Evolutionary conservation across 257 asterid species (phyloP), one percentile per base, ranked within the genome.

Genomic region (Solanum clarkiae): DNA sequence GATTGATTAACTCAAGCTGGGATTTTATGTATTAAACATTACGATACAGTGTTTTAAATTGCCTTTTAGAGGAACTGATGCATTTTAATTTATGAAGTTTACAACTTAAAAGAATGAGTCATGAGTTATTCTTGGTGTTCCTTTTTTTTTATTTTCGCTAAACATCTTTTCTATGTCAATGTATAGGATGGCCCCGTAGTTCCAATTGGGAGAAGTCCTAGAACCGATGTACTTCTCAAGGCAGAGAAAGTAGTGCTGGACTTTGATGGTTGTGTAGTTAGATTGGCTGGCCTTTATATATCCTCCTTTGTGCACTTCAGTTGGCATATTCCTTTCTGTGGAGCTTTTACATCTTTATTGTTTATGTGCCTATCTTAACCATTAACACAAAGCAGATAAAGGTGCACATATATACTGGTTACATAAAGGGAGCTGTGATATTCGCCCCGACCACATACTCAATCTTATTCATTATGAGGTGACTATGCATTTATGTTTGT

Each of bases 211-310:
- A 91, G 87, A 85, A 95, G 98, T 89, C 95, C 96, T 60, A 93
- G 99, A 88, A 92, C 98, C 12, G 99, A 97, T 87, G 89, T 87
- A 63, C 96, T 97, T 91, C 94, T 95, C 59, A 92, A 87, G 86
- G 92, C 99, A 20, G 98, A 97, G 93, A 92, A 93, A 88, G 93
- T 88, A 84, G 98, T 86, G 57, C 87, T 93, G 89, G 98, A 97
- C 74, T 90, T 93, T 53, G 96, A 95, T 45, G 99, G 99, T 62
- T 95, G 94, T 69, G 95, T 94, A 40, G 91, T 95, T 87, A 94
- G 99, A 94, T 89, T 97, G 86, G 98, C 99, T 86, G 99, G 98
- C 88, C 98, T 97, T 74, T 97, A 97, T 89, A 97, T 97, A 97
- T 97, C 99, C 98, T 95, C 92, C 2, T 3, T 69, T 84, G 81